Percentiles rank a stretch among this genome's conserved stretches.
Conservation (phyloP, 768 basidiomycete genomes). For the Dendrothele bispora region DNA sequence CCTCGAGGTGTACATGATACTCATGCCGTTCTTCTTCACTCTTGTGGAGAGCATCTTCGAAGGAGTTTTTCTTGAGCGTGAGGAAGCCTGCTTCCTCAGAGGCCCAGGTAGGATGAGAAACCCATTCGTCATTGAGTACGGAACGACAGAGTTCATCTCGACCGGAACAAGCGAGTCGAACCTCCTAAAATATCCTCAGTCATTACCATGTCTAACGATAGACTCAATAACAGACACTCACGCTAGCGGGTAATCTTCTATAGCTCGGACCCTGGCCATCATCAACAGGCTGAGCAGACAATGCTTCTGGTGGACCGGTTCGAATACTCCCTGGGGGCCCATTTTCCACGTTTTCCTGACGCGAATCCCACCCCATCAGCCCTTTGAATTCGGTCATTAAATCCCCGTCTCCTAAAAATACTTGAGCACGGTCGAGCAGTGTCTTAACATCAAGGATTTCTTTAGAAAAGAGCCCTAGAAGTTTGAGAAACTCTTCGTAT, state of each 20-base stretch:
- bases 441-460: constrained; percentile 87
- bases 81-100: constrained; percentile 95
- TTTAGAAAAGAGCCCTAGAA: constrained; percentile 86
- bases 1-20: constrained; percentile 94
- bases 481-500: constrained; percentile 93
- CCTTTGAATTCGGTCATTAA: constrained; percentile 84
- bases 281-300: constrained; percentile 76
- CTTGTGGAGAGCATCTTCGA: constrained; percentile 94
- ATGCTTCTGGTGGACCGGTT: constrained; percentile 72
- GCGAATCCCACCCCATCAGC: constrained; percentile 78
- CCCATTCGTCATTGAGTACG: constrained; percentile 97
- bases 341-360: constrained; percentile 56
- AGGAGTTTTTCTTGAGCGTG: constrained; percentile 94
- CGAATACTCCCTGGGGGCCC: constrained; percentile 80
- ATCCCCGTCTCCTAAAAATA: constrained; percentile 81
- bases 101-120: constrained; percentile 97
- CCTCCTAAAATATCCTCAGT: constrained; percentile 57
- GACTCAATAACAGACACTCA: constrained; percentile 42
- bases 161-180: constrained; percentile 87
- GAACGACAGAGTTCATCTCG: constrained; percentile 93
- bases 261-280: constrained; percentile 94
- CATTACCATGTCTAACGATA: constrained; percentile 5
- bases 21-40: constrained; percentile 98
- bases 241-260: constrained; percentile 82
- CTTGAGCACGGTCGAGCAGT: constrained; percentile 76